These are phyloP conservation scores for Esteya vermicola DNA, from an alignment of 2,329 filamentous ascomycete genomes.

Conservation along the genomic window DNA sequence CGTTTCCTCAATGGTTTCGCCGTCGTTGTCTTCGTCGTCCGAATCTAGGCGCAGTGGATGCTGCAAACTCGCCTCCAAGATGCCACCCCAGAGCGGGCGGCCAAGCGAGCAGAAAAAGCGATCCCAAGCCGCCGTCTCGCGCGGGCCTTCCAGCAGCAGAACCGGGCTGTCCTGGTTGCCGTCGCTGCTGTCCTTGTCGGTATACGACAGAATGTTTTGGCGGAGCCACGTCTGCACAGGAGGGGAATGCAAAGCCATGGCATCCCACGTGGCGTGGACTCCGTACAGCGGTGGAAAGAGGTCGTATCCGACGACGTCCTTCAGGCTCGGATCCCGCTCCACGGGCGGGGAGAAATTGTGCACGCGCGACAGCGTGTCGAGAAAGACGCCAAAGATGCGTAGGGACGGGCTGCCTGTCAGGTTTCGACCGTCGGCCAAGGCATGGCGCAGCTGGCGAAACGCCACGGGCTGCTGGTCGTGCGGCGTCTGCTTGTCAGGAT, in stretches of 20 bases:
- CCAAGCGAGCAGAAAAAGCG: conserved; percentile 1
- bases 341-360: neutral
- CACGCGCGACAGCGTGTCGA: neutral
- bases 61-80: too few species aligned
- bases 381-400: conserved; percentile 1
- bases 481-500: neutral
- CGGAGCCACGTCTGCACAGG: neutral
- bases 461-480: neutral
- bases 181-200: neutral
- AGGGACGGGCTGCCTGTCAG: neutral
- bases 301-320: neutral
- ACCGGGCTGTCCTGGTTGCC: neutral
- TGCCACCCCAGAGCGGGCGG: neutral
- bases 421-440: too few species aligned
- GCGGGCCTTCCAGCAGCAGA: neutral
- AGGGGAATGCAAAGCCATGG: neutral
- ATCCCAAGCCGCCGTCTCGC: neutral
- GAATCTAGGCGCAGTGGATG: too few species aligned
- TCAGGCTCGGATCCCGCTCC: neutral
- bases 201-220: too few species aligned
- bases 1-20: too few species aligned
- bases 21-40: neutral
- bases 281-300: conserved; percentile 1
- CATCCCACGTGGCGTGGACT: conserved; percentile 1
- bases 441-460: neutral